Evolutionary conservation across 2,329 filamentous ascomycete genomes (phyloP), one percentile per base, ranked within the genome.

Genomic region (Lojkania enalia): DNA sequence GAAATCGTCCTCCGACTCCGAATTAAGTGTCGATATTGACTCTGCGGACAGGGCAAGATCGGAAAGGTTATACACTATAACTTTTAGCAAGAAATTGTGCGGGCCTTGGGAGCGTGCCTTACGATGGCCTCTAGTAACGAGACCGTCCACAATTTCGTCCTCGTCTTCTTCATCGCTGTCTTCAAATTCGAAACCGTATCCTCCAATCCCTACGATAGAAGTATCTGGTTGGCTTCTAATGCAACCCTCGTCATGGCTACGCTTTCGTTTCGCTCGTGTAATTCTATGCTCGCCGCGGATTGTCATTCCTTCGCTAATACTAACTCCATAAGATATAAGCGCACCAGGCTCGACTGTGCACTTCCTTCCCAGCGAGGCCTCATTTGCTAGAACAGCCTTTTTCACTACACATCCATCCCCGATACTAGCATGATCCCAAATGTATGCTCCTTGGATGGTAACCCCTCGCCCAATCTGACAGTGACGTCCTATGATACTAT

Each of bases 381-480:
- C 81, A 58, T 85, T 84, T 3, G 88, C 94, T 42, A 99, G 74
- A 31, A 99, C 83, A 1, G 90, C 85, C 53, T 83, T 80, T 6
- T 80, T 77, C 36, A 99, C 75, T 18, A 79, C 79, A 13, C 86
- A 78, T 15, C 84, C 85, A 61, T 96, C 89, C 1, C 84, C 87
- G 55, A 99, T 82, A 4, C 80, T 80, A 0, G 83, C 84, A 57
- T 90, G 82, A 58, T 96, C 89, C 91, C 92, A 97, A 52, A 99
- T 82, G 58, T 90, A 92, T 16, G 88, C 86, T 55, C 89, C 80
- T 36, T 87, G 80, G 49, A 99, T 83, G 27, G 77, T 80, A 20
- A 94, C 91, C 54, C 94, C 88, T 55, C 82, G 85, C 5, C 94
- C 94, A 55, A 99, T 94, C 53, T 83, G 84, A 71, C 92, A 97